Evolutionary conservation across 1,284 basidiomycete genomes (phyloP).

Genomic region (Cryptococcus floricola): DNA sequence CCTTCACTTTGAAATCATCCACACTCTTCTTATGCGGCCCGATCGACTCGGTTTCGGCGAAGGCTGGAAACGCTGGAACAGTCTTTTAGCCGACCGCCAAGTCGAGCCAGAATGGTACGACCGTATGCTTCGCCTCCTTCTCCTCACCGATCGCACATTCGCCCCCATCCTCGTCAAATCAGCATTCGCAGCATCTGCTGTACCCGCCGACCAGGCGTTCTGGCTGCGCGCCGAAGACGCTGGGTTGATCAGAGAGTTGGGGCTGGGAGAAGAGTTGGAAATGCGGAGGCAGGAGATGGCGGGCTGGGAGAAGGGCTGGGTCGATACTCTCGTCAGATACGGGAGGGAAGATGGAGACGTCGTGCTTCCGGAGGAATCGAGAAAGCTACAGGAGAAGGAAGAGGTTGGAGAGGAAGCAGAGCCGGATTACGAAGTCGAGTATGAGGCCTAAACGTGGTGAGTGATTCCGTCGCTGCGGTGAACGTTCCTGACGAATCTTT

Average conservation of each 20-base stretch:
- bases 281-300: neutral
- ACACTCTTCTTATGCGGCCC: neutral
- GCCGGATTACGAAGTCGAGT: too few relatives aligned
- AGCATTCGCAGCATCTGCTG: conserved; percentile 4
- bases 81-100: neutral
- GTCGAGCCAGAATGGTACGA: conserved; percentile 5
- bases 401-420: too few relatives aligned
- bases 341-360: too few relatives aligned
- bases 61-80: conserved; percentile 9
- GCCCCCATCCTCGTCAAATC: conserved; percentile 4
- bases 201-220: conserved; percentile 7
- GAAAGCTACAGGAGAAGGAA: too few relatives aligned
- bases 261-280: neutral
- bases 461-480: too few relatives aligned
- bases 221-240: conserved; percentile 8
- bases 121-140: conserved; percentile 6
- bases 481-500: too few relatives aligned
- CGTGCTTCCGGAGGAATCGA: too few relatives aligned
- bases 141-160: conserved; percentile 3
- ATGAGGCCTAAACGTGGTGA: too few relatives aligned
- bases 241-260: conserved; percentile 6
- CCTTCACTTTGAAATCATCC: conserved; percentile 12
- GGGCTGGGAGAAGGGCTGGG: neutral
- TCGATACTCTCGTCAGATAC: too few relatives aligned
- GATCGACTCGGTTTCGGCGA: conserved; percentile 8